Evolutionary conservation across 2,329 filamentous ascomycete genomes (phyloP), one percentile per base, ranked within the genome.

Genomic region (Apiospora pterosperma): DNA sequence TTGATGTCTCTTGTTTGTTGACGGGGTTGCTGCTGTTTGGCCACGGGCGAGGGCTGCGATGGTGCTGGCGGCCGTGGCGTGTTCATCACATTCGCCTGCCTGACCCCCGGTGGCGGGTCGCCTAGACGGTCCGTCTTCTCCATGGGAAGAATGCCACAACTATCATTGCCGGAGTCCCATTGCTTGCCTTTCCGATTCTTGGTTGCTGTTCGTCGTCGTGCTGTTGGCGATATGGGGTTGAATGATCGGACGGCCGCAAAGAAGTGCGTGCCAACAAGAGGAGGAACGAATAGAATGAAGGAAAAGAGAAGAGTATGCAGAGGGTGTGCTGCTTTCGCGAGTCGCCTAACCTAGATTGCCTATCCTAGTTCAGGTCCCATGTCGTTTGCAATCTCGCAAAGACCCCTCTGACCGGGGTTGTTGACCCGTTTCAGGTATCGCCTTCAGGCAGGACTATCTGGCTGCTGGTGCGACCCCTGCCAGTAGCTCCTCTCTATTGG

Each of bases 221-320:
- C 36, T 23, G 34, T 16, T 28, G n/a, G n/a, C 5, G 36, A 38
- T 19, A 28, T 42, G 42, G 44, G 62, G 62, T 44, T 48, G 62
- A 71, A 69, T 14, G 69, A 73, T 63, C 44, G 68, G 67, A 74
- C 67, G 68, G 71, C 69, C 63, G 69, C 69, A 23, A 36, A 39
- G 11, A n/a, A 16, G 16, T 60, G 58, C 34, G 34, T 23, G 58
- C 34, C 34, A 60, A 36, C 21, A 39, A 39, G 4, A 16, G 36
- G 36, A 39, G 58, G 58, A n/a, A 39, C 34, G 58, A 60, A 28
- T n/a, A 38, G 36, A 39, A 60, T 8, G n/a, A 23, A 60, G 58
- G 19, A 25, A 28, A 25, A 41, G 19, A 10, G 19, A 6, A 60
- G 23, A 25, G 34, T n/a, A 25, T 4, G 48, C n/a, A 55, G 28